Evolutionary conservation across 768 basidiomycete species (phyloP), one percentile per base, ranked within the genome.

Genomic region (Suillus lakei): DNA sequence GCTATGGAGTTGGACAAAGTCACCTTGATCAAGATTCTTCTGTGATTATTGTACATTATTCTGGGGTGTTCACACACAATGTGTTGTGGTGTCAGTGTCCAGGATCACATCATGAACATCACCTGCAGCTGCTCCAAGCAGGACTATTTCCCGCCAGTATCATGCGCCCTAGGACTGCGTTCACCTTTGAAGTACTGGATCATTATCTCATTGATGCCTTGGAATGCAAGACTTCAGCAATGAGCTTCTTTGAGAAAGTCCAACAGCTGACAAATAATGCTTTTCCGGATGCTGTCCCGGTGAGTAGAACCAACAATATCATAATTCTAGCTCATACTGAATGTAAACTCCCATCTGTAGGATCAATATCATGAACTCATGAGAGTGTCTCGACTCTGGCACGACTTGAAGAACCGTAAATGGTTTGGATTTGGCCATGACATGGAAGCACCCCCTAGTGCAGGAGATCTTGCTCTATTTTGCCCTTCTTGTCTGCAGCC

Each of bases 401-500:
- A 56, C 39, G 60, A 65, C 43, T 23, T 66, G n/a, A 51, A 36
- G 34, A 48, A 50, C 30, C 23, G 41, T n/a, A 63, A 63, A 38
- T 41, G 65, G 4, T 38, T 46, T 26, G 69, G 64, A 16, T 66
- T 58, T 56, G 55, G 64, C 8, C 68, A 69, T 61, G 68, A 69
- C 43, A 58, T 12, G 30, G 32, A 60, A 18, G 26, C 12, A 21
- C 16, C 12, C 18, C 66, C 66, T 38, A 48, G 53, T 28, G 28
- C 32, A 18, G 66, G 66, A 16, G 55, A 53, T 9, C 43, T 62
- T 68, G 65, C 56, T 41, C 66, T 5, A 73, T 76, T 74, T 36
- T 78, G 74, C 44, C 63, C 71, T 0, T 67, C 73, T 13, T 78
- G 77, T 54, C 76, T 9, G 36, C 36, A 38, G 36, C 36, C 36